Conservation (phyloP, 1,139 yeast genomes). For the Blastobotrys petasosporus region DNA sequence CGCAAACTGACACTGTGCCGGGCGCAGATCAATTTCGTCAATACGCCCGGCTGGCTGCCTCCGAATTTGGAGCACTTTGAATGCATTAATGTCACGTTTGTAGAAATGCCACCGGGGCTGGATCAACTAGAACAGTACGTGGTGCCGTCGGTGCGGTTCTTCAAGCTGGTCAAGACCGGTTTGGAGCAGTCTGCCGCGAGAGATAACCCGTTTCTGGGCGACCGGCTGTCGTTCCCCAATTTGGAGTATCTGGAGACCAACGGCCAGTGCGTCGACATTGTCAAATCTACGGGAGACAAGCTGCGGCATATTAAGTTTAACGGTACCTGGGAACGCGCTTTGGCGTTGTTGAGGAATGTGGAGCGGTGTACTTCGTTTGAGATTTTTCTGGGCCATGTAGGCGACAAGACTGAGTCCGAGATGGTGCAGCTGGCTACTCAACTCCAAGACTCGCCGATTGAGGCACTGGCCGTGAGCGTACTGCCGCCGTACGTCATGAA, state of each 20-base stretch:
- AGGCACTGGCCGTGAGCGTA: neutral
- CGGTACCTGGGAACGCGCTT: neutral
- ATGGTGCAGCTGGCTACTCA: neutral
- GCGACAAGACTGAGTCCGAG: neutral
- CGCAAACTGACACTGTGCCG: neutral
- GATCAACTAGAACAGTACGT: neutral
- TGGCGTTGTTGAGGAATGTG: neutral
- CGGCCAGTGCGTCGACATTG: neutral
- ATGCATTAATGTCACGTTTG: neutral
- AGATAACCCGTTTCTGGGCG: neutral
- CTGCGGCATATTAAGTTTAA: neutral
- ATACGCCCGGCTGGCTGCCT: constrained; percentile 1
- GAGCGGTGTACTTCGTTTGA: neutral
- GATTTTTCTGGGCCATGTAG: neutral
- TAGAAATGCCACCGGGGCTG: neutral
- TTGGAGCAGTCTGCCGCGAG: neutral
- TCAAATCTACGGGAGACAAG: neutral
- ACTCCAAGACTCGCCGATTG: neutral
- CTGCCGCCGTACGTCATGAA: neutral
- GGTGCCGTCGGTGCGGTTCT: neutral
- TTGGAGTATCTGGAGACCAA: neutral
- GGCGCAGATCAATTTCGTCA: neutral
- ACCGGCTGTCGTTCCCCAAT: constrained; percentile 2
- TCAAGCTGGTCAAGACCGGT: neutral
- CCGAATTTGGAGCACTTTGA: neutral